Base-by-base conservation (phyloP, 73 alveolate genomes). In the Durusdinium trenchii region DNA sequence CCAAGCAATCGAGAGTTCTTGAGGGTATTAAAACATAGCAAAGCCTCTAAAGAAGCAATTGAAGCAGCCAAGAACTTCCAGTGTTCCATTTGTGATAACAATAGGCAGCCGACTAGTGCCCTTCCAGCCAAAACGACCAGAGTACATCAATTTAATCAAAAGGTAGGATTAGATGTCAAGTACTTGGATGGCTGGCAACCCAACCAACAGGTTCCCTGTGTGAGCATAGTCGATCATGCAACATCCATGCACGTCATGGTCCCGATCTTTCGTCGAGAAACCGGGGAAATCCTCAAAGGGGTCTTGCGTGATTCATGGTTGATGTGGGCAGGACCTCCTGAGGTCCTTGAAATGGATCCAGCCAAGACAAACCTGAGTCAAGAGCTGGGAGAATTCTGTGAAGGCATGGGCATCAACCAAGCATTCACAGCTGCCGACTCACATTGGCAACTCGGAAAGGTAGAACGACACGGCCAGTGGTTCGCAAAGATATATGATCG, bases 281-380 rank as follows among this genome's bases (percentile, higher is more conserved):
- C 85, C 30, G 85, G 85, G 16, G 85, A 73, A 32, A 30, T 73
- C 52, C 12, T 73, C 51, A 23, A 51, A n/a, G 48, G 52, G 16
- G 85, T 32, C 54, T 47, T 73, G 14, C 85, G 85, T 38, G 85
- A 73, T 73, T 30, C 52, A 12, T 73, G 85, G 85, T 16, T 73
- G 32, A 2, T 51, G 51, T 73, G 85, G 85, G 85, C 85, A 18
- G 85, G 85, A n/a, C 85, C 85, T 10, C 85, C 85, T 23, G 28
- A 73, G 51, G 85, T 40, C 32, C 16, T 73, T n/a, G 85, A 18
- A 18, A 18, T 73, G 48, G 85, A 73, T 40, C 85, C 85, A 12
- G 85, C 85, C 3, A 1, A 35, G 52, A 47, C 85, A 6, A 73
- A 73, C 50, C 35, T 73, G 42, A 51, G 85, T 38, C 52, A 73